phyloP scores from a whole-genome alignment of 2,329 filamentous ascomycete species.

The Ophiostoma ulmi region DNA sequence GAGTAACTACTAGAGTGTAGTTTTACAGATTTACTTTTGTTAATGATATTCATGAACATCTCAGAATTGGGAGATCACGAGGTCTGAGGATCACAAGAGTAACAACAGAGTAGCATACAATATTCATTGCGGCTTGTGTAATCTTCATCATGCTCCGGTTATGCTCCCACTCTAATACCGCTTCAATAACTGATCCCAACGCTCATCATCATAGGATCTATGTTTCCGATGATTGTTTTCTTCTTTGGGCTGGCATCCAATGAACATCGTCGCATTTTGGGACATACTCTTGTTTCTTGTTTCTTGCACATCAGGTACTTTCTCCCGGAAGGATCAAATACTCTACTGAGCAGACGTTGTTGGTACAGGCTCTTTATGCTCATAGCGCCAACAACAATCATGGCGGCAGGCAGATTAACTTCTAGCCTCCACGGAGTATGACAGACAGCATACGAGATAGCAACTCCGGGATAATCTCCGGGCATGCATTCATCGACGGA shows the following conservation, averaged over 20 bases:
- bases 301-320: constrained; percentile 6
- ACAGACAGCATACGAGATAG: too few relatives aligned
- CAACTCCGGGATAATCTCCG: neutral
- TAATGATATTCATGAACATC: too few relatives aligned
- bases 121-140: too few relatives aligned
- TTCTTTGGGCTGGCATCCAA: neutral
- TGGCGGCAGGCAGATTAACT: neutral
- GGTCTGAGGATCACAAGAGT: too few relatives aligned
- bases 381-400: neutral
- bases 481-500: too few relatives aligned
- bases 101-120: neutral
- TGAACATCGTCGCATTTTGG: neutral
- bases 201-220: neutral
- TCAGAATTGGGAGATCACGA: neutral
- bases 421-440: too few relatives aligned
- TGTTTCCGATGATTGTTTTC: neutral
- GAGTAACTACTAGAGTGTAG: neutral
- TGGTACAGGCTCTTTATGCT: neutral
- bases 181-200: too few relatives aligned
- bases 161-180: too few relatives aligned
- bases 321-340: neutral
- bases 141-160: neutral
- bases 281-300: neutral
- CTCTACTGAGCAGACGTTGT: neutral
- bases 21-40: neutral